Base-by-base conservation (phyloP, 2,329 filamentous ascomycete species). In the Neoarthrinium moseri region DNA sequence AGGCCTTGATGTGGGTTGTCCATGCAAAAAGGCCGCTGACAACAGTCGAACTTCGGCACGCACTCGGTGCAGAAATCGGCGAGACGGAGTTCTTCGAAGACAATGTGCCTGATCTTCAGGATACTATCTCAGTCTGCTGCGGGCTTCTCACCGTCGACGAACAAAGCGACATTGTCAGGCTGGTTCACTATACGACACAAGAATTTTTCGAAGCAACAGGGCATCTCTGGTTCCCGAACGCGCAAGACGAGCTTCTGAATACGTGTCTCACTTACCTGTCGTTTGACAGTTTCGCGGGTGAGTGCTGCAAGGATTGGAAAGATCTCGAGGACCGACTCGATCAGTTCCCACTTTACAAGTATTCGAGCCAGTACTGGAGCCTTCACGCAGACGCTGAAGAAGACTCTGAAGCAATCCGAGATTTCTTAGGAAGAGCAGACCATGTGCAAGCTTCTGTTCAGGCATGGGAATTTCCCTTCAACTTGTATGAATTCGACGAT, bases 81-180 rank as follows among this genome's bases (percentile, higher is more conserved):
- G 33, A 54, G 2, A 1, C 39, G 0, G 45, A 56, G 1, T 40
- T 74, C 10, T 63, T 73, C 4, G 18, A 60, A 36, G 61, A 70
- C 0, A 67, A 68, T 17, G 17, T 73, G 0, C 49, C 63, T 0
- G 50, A 64, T 0, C 29, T 66, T 2, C 58, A 64, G 5, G 55
- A 65, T 2, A 47, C 73, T 2, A 46, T 72, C 0, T 65, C 65
- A 4, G 56, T 60, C 2, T 76, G 71, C 46, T 64, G 62, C 24
- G 71, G 72, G 1, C 43, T 77, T 8, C 64, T 76, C 2, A 67
- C 61, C 0, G 30, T 72, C 3, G 69, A 75, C 27, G 46, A 66
- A 35, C 51, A 67, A 34, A 73, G 60, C 38, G 38, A 57, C 15
- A 56, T 67, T 21, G 56, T 75, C 11, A 29, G 32, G 7, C 32